These are phyloP conservation scores for Casuarina cunninghamiana DNA, from an alignment of 306 rosid species.

Conservation along the genomic window DNA sequence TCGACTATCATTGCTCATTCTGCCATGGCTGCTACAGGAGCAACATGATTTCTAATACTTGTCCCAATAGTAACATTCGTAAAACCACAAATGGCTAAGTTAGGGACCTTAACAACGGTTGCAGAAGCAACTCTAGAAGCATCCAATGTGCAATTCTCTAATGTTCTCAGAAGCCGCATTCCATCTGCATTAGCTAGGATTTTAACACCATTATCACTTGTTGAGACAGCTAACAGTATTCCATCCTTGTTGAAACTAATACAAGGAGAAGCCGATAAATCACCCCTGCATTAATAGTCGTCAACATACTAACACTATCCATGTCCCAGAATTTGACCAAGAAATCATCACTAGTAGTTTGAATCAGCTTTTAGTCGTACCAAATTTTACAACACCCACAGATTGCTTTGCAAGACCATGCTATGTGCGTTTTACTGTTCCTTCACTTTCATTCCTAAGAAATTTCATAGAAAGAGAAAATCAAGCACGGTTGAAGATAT, in stretches of 20 bases:
- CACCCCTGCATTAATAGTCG: slow-evolving; percentile 76
- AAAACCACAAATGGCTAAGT: slow-evolving; percentile 68
- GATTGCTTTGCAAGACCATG: slow-evolving; percentile 92
- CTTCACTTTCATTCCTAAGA: slow-evolving; percentile 99
- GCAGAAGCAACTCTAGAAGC: slow-evolving; percentile 84
- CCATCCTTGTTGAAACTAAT: no score
- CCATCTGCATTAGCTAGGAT: slow-evolving; percentile 91
- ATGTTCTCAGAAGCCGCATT: slow-evolving; percentile 75
- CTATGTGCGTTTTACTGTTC: slow-evolving; percentile 88
- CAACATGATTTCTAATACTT: slow-evolving; percentile 77
- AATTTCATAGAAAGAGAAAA: no score
- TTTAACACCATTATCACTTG: slow-evolving; percentile 82
- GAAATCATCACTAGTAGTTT: slow-evolving; percentile 91
- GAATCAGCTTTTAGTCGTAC: slow-evolving; percentile 92
- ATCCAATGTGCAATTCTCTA: slow-evolving; percentile 83
- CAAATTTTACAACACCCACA: slow-evolving; percentile 89
- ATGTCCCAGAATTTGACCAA: slow-evolving; percentile 95
- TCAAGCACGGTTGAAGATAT: no score
- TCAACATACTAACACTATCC: slow-evolving; percentile 68
- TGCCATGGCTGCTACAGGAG: slow-evolving; percentile 77
- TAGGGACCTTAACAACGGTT: slow-evolving; percentile 86
- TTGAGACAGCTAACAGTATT: no score
- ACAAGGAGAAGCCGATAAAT: slow-evolving; percentile 91
- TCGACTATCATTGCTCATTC: slow-evolving; percentile 83
- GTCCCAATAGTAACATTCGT: slow-evolving; percentile 67